phyloP scores from a whole-genome alignment of 2,329 filamentous ascomycete species.

The Fusarium sp. region DNA sequence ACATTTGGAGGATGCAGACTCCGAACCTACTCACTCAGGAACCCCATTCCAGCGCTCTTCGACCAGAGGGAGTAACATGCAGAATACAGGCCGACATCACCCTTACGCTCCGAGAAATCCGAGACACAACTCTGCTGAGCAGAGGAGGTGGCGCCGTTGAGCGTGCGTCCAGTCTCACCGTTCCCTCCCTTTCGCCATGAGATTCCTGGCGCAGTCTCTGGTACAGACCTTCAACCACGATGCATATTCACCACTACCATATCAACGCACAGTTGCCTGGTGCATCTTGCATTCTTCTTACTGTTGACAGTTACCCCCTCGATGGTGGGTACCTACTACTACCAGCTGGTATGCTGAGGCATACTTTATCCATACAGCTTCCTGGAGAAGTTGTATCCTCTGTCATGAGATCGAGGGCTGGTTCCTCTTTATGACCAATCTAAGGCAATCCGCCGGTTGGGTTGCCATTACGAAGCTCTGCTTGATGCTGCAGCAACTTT shows the following conservation, averaged over 20 bases:
- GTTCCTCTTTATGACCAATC: neutral
- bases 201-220: neutral
- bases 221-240: neutral
- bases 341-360: neutral
- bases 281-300: neutral
- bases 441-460: neutral
- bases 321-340: neutral
- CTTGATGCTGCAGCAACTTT: neutral
- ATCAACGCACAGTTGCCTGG: neutral
- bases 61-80: neutral
- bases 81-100: neutral
- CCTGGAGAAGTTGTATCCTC: neutral
- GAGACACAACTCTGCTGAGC: neutral
- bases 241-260: neutral
- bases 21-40: neutral
- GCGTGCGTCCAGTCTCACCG: accelerated
- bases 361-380: neutral
- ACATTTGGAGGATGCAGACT: neutral
- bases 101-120: neutral
- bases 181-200: neutral
- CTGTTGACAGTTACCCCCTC: neutral
- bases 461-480: neutral
- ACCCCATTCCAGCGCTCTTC: neutral
- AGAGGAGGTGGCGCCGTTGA: neutral
- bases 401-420: neutral